phyloP scores from a whole-genome alignment of 345 rosid genomes.

The Eucalyptus cladocalyx region DNA sequence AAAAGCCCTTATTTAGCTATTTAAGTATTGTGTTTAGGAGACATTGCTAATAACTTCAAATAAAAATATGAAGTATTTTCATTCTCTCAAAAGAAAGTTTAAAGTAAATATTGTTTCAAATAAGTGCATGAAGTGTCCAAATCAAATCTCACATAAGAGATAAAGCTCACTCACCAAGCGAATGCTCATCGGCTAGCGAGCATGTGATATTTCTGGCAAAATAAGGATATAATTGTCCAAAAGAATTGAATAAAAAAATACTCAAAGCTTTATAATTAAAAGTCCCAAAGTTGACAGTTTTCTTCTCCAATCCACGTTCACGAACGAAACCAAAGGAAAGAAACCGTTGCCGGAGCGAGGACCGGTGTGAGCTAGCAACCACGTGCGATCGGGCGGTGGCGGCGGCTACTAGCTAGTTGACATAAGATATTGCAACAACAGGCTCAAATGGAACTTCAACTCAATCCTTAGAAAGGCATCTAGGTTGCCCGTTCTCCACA shows the following conservation, averaged over 20 bases:
- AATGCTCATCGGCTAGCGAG: accelerated
- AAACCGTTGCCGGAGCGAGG: too few species aligned
- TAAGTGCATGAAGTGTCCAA: accelerated
- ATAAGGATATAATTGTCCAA: neutral
- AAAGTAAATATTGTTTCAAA: too few species aligned
- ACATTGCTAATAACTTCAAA: too few species aligned
- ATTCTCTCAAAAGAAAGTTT: accelerated
- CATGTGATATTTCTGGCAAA: neutral
- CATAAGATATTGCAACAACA: conserved; percentile 35
- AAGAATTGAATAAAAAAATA: neutral
- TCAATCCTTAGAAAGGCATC: conserved; percentile 81
- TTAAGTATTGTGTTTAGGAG: too few species aligned
- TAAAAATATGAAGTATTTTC: too few species aligned
- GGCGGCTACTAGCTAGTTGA: conserved; percentile 16
- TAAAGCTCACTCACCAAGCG: accelerated
- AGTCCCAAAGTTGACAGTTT: neutral
- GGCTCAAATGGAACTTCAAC: conserved; percentile 65
- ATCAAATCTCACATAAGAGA: too few species aligned
- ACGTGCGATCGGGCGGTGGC: too few species aligned
- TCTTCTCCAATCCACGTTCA: neutral
- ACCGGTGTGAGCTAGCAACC: too few species aligned
- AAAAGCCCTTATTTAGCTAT: too few species aligned
- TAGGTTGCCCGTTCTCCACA: conserved; percentile 52
- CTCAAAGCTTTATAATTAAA: neutral
- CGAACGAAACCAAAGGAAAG: neutral